Evolutionary conservation across 2,329 filamentous ascomycete species (phyloP).

Genomic region (Conoideocrella luteorostrata): DNA sequence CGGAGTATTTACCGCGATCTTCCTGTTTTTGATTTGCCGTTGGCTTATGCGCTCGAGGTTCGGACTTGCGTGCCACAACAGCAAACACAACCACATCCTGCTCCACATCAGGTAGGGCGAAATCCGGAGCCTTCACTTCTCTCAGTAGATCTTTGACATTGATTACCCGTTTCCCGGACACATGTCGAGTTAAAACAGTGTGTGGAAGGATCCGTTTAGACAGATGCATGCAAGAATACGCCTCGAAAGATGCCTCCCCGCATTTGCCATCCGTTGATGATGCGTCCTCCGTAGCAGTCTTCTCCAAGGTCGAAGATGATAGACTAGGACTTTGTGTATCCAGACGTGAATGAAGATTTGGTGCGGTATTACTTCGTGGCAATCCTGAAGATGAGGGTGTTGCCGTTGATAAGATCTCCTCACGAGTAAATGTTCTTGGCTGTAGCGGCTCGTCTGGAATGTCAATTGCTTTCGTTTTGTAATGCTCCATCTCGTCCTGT

Average conservation of each 20-base stretch:
- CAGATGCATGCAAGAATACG: constrained; percentile 79
- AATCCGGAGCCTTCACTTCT: constrained; percentile 75
- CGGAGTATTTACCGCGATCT: constrained; percentile 82
- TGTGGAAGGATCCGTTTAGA: constrained; percentile 80
- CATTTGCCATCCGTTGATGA: constrained; percentile 15
- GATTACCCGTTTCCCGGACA: constrained; percentile 71
- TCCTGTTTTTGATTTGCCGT: constrained; percentile 38
- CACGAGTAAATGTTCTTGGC: constrained; percentile 52
- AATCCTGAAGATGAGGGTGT: constrained; percentile 21
- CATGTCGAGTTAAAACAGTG: constrained; percentile 67
- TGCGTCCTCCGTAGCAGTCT: constrained; percentile 10
- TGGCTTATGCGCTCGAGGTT: constrained; percentile 58
- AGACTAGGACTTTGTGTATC: constrained; percentile 14
- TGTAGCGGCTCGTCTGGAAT: constrained; percentile 43
- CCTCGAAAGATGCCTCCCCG: constrained; percentile 60
- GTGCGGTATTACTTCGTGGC: constrained; percentile 38
- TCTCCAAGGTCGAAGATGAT: constrained; percentile 3
- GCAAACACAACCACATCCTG: constrained; percentile 86
- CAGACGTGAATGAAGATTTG: constrained; percentile 19
- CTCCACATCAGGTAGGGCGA: constrained; percentile 73
- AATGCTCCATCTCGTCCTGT: constrained; percentile 51
- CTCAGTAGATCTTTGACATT: constrained; percentile 74
- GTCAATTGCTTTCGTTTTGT: constrained; percentile 51
- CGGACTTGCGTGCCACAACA: constrained; percentile 82
- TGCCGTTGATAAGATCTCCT: constrained; percentile 47